Conservation (phyloP, 2,329 filamentous ascomycete species). For the Diaporthe ilicicola region DNA sequence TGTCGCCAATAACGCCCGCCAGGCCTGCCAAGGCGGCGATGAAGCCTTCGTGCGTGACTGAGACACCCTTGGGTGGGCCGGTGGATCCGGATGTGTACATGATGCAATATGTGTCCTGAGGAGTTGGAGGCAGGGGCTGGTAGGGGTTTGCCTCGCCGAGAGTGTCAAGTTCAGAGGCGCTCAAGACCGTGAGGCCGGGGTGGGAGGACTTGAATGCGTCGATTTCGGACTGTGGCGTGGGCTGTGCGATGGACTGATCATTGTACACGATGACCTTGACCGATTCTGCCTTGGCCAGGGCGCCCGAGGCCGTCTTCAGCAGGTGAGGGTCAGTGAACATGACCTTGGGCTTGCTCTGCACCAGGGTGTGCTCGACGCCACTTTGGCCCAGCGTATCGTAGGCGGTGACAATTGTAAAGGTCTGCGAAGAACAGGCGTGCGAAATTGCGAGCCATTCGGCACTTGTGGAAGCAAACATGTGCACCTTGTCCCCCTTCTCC, state of each 20-base stretch:
- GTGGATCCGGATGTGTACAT: conserved; percentile 92
- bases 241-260: conserved; percentile 54
- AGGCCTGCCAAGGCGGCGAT: conserved; percentile 87
- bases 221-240: conserved; percentile 62
- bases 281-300: conserved; percentile 64
- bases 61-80: conserved; percentile 87
- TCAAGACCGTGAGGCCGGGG: conserved; percentile 61
- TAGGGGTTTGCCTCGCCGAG: conserved; percentile 74
- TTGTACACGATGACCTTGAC: conserved; percentile 72
- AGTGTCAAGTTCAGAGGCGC: conserved; percentile 62
- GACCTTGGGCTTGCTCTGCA: conserved; percentile 80
- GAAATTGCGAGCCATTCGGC: conserved; percentile 86
- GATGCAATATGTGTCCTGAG: conserved; percentile 83
- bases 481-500: conserved; percentile 71
- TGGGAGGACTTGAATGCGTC: conserved; percentile 65
- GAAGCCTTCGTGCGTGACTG: conserved; percentile 82
- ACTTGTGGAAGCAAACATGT: conserved; percentile 87
- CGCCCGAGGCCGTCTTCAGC: conserved; percentile 64
- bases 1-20: conserved; percentile 77
- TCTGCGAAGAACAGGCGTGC: conserved; percentile 81
- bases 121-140: conserved; percentile 74
- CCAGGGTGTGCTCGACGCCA: conserved; percentile 85
- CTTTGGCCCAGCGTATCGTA: conserved; percentile 91
- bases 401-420: conserved; percentile 89
- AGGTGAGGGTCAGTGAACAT: conserved; percentile 91